Base-by-base conservation (phyloP, 2,329 filamentous ascomycete genomes). In the Tolypocladium album region DNA sequence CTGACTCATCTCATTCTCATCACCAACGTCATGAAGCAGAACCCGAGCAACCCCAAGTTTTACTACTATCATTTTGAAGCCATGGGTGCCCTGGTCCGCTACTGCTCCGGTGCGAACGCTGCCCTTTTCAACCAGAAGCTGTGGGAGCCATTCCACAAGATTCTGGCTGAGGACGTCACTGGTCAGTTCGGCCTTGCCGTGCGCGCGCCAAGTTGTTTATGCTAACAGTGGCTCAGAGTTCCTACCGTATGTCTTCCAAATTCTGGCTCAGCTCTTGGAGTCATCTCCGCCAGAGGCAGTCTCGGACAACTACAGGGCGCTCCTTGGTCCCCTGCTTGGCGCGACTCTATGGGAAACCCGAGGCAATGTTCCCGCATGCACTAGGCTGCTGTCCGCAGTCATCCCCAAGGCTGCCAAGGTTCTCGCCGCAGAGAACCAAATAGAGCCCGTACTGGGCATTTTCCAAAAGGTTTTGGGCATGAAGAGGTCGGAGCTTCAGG, bases 51-150 rank as follows among this genome's bases (percentile, higher is more conserved):
- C 74, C 94, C 94, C 2, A 85, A 91, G 15, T 99, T 99, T 77
- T 97, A 97, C 76, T 99, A 99, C 78, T 99, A 93, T 74, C 91
- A 96, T 72, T 99, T 99, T 64, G 94, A 99, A 77, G 90, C 91
- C 3, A 78, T 99, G 55, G 94, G 94, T 40, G 93, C 94, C 20
- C 81, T 99, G 56, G 89, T 97, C 27, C 72, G 75, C 82, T 80
- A 87, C 81, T 76, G 90, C 80, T 70, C 88, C 77, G 62, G 75
- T 2, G 79, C 81, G 3, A 84, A 90, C 64, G 85, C 89, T 12
- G 82, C 85, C 36, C 86, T 88, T 67, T 83, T 97, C 57, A 91
- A 97, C 70, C 82, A 87, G 62, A 86, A 86, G 60, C 80, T 99
- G 2, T 97, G 94, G 79, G 80, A 85, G 59, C 89, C 92, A 1